Conservation (phyloP, 2,329 filamentous ascomycete species). For the Thelonectria rubi region DNA sequence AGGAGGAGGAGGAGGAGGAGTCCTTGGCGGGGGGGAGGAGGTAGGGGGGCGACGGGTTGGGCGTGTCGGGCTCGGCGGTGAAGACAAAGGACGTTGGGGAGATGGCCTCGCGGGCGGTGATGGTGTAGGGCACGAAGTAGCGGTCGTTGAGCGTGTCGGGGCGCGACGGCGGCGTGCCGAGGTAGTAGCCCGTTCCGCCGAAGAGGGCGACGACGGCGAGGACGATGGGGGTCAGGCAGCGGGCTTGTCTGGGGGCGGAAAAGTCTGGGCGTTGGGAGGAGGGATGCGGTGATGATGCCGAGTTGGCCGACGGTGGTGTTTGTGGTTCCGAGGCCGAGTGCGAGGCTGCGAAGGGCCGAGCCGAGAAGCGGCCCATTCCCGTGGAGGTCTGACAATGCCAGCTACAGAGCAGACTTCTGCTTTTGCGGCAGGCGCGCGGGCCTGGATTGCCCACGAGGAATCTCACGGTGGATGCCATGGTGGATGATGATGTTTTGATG, state of each 20-base stretch:
- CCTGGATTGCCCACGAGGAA: not conserved
- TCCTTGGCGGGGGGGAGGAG: slow-evolving; percentile 24
- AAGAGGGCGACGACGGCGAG: slow-evolving; percentile 36
- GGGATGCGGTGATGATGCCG: slow-evolving; percentile 16
- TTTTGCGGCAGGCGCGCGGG: not conserved
- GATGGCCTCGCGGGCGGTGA: slow-evolving; percentile 68
- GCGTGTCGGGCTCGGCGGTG: slow-evolving; percentile 61
- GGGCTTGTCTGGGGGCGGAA: slow-evolving; percentile 54
- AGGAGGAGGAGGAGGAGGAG: slow-evolving; percentile 16
- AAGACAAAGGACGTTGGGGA: slow-evolving; percentile 76
- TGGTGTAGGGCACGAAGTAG: slow-evolving; percentile 72
- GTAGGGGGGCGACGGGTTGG: slow-evolving; percentile 42
- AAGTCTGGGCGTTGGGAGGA: slow-evolving; percentile 44
- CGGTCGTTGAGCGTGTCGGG: slow-evolving; percentile 61
- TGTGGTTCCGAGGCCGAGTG: not conserved
- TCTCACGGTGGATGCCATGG: slow-evolving; percentile 8
- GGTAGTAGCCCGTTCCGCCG: slow-evolving; percentile 41
- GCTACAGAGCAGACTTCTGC: not conserved
- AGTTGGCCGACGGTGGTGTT: slow-evolving; percentile 2
- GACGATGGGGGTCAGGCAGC: slow-evolving; percentile 36
- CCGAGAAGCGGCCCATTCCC: not conserved
- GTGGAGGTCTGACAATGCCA: not conserved
- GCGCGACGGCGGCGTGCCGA: slow-evolving; percentile 35
- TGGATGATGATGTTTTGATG: not conserved
- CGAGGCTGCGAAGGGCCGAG: not conserved